Evolutionary conservation across 352 stramenopile species (phyloP).

Genomic region (Globisporangium barbulae): DNA sequence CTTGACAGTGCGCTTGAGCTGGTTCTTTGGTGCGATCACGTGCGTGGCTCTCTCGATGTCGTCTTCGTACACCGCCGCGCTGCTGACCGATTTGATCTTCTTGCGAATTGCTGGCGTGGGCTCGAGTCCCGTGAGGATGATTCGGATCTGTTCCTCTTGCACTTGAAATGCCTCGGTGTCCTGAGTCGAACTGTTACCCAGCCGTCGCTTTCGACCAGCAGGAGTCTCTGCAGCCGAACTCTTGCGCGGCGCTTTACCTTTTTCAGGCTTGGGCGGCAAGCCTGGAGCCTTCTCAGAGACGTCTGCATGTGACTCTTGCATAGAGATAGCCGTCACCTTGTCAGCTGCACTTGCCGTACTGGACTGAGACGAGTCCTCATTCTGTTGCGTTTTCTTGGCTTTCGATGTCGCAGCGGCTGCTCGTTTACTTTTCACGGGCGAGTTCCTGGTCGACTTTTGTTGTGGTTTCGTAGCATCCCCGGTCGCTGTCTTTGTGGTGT

Average conservation of each 20-base stretch:
- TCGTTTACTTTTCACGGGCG: not conserved
- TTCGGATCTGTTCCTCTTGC: constrained; percentile 24
- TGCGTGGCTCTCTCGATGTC: constrained; percentile 51
- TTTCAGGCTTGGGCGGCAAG: not conserved
- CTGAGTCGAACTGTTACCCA: not conserved
- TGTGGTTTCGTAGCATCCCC: not conserved
- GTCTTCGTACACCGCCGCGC: constrained; percentile 35
- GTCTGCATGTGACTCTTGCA: not conserved
- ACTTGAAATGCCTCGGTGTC: not conserved
- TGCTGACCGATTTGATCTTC: constrained; percentile 40
- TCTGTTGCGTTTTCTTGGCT: not conserved
- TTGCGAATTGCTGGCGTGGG: constrained; percentile 32
- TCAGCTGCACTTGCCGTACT: constrained; percentile 1
- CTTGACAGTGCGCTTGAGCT: constrained; percentile 63
- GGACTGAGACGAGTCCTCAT: not conserved
- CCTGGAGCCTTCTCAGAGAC: not conserved
- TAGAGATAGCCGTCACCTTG: not conserved
- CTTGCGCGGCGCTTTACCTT: constrained; percentile 1
- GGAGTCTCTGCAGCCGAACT: not conserved
- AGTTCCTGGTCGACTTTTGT: not conserved
- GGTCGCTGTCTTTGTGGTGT: not conserved
- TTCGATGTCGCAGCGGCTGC: not conserved
- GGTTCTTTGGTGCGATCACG: constrained; percentile 42
- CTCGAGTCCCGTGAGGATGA: constrained; percentile 58
- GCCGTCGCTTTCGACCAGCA: not conserved